These are phyloP conservation scores for Sclerotinia borealis DNA, from an alignment of 2,329 filamentous ascomycete species.

Conservation along the genomic window DNA sequence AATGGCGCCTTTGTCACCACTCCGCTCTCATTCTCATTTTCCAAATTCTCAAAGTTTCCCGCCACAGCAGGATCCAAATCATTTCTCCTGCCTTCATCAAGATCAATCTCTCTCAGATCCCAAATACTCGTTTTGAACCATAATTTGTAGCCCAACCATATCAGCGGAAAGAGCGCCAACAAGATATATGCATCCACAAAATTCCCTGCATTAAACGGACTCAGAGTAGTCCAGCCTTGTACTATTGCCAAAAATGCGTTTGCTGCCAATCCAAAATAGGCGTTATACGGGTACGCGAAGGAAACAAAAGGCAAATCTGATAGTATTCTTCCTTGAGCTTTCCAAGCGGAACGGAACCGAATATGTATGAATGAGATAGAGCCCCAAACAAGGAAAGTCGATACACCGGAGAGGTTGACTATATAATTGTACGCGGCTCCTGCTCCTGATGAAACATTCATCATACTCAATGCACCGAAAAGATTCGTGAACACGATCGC, in stretches of 20 bases:
- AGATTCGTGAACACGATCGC: constrained; percentile 64
- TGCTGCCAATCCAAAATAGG: constrained; percentile 52
- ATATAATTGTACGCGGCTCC: constrained; percentile 62
- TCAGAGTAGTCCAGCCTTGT: constrained; percentile 55
- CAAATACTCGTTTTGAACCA: constrained; percentile 47
- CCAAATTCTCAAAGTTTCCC: background rate
- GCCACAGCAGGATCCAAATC: background rate
- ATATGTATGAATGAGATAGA: constrained; percentile 66
- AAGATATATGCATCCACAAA: constrained; percentile 61
- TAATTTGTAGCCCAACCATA: constrained; percentile 51
- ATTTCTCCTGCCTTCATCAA: constrained; percentile 47
- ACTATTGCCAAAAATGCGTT: constrained; percentile 55
- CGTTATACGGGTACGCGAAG: constrained; percentile 49
- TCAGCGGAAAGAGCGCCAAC: constrained; percentile 52
- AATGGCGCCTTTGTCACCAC: background rate
- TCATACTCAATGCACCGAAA: constrained; percentile 66
- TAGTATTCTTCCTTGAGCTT: constrained; percentile 48
- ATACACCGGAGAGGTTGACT: constrained; percentile 63
- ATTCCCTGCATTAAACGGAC: constrained; percentile 50
- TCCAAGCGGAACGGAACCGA: constrained; percentile 61
- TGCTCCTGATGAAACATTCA: constrained; percentile 64
- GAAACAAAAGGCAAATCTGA: constrained; percentile 51
- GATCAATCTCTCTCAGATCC: constrained; percentile 47
- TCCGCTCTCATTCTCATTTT: background rate
- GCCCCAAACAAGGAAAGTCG: constrained; percentile 67